Percentiles rank a stretch among this genome's conserved stretches.
Evolutionary conservation across 2,329 filamentous ascomycete species (phyloP).

Genomic region (Aureobasidium lini): DNA sequence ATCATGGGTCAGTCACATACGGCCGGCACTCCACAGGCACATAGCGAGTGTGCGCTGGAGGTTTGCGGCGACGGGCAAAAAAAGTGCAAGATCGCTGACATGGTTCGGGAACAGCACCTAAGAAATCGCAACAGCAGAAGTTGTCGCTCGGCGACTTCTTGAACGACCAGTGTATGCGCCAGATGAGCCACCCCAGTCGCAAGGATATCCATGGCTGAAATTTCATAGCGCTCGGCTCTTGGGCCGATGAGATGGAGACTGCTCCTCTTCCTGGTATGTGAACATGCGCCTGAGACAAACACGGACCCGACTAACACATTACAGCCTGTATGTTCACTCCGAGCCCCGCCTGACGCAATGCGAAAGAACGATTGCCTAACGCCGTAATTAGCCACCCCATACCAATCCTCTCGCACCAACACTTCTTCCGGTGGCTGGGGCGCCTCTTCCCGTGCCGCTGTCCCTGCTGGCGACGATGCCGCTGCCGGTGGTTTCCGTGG

Average conservation of each 20-base stretch:
- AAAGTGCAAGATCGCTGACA: conserved; percentile 11
- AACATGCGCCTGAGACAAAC: not conserved
- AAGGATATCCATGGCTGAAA: conserved; percentile 25
- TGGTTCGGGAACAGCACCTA: conserved; percentile 58
- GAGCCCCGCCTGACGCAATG: not conserved
- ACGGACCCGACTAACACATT: not conserved
- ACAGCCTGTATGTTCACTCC: conserved; percentile 4
- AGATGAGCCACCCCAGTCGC: conserved; percentile 11
- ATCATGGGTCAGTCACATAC: conserved; percentile 44
- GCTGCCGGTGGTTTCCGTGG: conserved; percentile 11
- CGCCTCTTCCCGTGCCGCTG: conserved; percentile 6
- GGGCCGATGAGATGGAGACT: conserved; percentile 94
- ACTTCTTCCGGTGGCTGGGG: conserved; percentile 5
- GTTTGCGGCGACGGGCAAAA: conserved; percentile 17
- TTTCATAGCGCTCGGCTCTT: conserved; percentile 67
- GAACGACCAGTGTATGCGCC: conserved; percentile 70
- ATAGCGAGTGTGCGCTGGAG: conserved; percentile 11
- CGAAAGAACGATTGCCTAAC: conserved; percentile 3
- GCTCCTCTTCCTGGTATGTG: conserved; percentile 25
- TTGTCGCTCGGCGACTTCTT: conserved; percentile 97
- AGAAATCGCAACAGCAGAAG: conserved; percentile 91
- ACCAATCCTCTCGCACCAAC: conserved; percentile 4
- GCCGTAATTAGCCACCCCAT: not conserved
- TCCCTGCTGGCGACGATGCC: conserved; percentile 1
- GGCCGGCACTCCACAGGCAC: conserved; percentile 8